Evolutionary conservation across 2,329 filamentous ascomycete genomes (phyloP).

Genomic region (Endocalyx cinctus): DNA sequence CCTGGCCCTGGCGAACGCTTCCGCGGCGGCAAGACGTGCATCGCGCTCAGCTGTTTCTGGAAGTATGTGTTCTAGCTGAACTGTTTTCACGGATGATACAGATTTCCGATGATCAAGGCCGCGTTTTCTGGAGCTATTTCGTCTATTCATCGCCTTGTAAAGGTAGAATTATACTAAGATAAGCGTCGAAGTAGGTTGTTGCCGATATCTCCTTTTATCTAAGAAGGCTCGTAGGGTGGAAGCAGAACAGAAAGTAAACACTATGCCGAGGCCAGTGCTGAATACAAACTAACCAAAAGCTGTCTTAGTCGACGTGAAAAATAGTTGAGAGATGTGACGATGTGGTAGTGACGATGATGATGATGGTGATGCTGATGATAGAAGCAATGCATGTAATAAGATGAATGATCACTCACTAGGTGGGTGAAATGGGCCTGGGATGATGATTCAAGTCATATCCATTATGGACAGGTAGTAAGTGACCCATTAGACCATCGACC

Average conservation of each 20-base stretch:
- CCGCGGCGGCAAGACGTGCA: slow-evolving; percentile 56
- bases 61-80: slow-evolving; percentile 44
- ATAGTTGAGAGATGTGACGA: too few relatives aligned
- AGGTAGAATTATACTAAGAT: slow-evolving; percentile 1
- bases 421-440: slow-evolving; percentile 3
- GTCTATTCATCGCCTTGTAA: slow-evolving; percentile 39
- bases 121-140: slow-evolving; percentile 42
- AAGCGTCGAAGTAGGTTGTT: slow-evolving; percentile 1
- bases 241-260: too few relatives aligned
- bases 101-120: slow-evolving; percentile 50
- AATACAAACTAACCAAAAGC: slow-evolving; percentile 25
- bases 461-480: too few relatives aligned
- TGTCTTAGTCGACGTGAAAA: slow-evolving; percentile 17
- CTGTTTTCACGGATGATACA: slow-evolving; percentile 42
- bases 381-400: slow-evolving; percentile 17
- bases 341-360: slow-evolving; percentile 14
- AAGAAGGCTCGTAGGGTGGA: too few relatives aligned
- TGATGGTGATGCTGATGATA: slow-evolving; percentile 21
- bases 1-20: slow-evolving; percentile 54
- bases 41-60: slow-evolving; percentile 49
- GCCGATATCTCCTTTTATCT: too few relatives aligned
- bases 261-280: too few relatives aligned
- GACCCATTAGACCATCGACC: too few relatives aligned
- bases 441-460: slow-evolving; percentile 1
- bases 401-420: slow-evolving; percentile 14